Conservation (phyloP, 805 yeast genomes). For the Pichia phayaonensis region DNA sequence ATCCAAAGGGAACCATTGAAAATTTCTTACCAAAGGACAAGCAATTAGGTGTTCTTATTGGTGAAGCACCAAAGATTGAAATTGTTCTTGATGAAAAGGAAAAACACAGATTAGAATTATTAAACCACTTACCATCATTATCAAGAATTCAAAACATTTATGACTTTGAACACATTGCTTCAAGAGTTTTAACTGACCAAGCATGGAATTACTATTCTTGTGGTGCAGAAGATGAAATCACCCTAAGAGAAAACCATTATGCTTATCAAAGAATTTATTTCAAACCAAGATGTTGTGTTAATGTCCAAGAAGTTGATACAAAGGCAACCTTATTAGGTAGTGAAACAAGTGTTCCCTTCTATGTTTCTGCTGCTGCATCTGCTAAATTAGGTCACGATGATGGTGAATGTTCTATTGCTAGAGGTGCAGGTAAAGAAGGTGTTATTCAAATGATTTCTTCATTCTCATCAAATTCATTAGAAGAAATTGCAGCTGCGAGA, state of each 20-base stretch:
- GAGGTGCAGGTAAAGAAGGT: constrained; percentile 66
- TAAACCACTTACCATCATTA: constrained; percentile 59
- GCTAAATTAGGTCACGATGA: constrained; percentile 90
- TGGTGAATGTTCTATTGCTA: constrained; percentile 81
- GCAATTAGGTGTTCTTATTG: constrained; percentile 47
- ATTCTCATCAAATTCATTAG: constrained; percentile 78
- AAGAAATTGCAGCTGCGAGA: constrained; percentile 72
- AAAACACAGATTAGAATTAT: constrained; percentile 33
- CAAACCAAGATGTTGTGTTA: constrained; percentile 74
- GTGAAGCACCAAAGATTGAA: constrained; percentile 28
- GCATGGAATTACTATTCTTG: constrained; percentile 93
- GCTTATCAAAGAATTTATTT: constrained; percentile 86
- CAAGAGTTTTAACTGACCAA: constrained; percentile 61
- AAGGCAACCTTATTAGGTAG: constrained; percentile 71
- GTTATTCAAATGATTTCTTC: constrained; percentile 89
- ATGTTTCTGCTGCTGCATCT: constrained; percentile 84
- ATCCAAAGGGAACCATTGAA: constrained; percentile 76
- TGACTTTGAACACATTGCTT: constrained; percentile 84
- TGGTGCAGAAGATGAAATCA: constrained; percentile 88
- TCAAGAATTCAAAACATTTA: constrained; percentile 65
- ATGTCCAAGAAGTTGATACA: constrained; percentile 64
- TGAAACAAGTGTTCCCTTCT: constrained; percentile 66
- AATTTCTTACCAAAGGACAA: constrained; percentile 51
- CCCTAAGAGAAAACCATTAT: constrained; percentile 81
- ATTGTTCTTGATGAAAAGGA: constrained; percentile 36